Evolutionary conservation across 2,329 filamentous ascomycete species (phyloP), one percentile per base, ranked within the genome.

Genomic region (Diaporthe sp.): DNA sequence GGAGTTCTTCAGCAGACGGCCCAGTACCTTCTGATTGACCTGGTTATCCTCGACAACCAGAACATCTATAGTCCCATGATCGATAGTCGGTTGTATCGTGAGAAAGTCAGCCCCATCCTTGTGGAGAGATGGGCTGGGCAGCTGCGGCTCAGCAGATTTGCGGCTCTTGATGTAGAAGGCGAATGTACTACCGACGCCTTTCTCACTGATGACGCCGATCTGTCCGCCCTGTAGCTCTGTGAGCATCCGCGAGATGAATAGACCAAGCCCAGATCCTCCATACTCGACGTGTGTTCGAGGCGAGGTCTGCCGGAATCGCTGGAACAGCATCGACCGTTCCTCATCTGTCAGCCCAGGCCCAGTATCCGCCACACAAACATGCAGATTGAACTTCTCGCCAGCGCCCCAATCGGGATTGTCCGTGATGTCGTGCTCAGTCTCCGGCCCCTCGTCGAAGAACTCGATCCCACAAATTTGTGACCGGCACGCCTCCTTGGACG

Each of bases 191-290:
- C 94, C 94, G 51, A 90, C 87, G 17, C 92, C 93, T 75, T 91
- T 89, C 76, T 90, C 86, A 0, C 92, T 94, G 2, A 89, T 88
- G 3, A 95, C 93, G 10, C 93, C 93, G 73, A 95, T 94, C 81
- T 95, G 93, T 3, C 94, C 94, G 20, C 94, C 94, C 83, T 95
- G 94, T 68, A 95, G 85, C 81, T 95, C 93, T 2, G 93, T 94
- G 67, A 96, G 85, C 79, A 94, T 93, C 51, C 93, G 89, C 6
- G 92, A 94, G 81, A 96, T 95, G 84, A 95, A 95, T 1, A 96
- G 85, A 0, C 94, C 94, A 1, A 97, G 87, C 0, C 94, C 94
- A 0, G 92, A 94, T 0, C 94, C 94, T 31, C 94, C 94, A 78
- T 96, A 95, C 79, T 94, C 91, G 22, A 95, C 91, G 78, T 95